Percentiles rank a stretch among this genome's conserved stretches.
phyloP scores from a whole-genome alignment of 2,329 filamentous ascomycete genomes.

The Cordyceps javanica region DNA sequence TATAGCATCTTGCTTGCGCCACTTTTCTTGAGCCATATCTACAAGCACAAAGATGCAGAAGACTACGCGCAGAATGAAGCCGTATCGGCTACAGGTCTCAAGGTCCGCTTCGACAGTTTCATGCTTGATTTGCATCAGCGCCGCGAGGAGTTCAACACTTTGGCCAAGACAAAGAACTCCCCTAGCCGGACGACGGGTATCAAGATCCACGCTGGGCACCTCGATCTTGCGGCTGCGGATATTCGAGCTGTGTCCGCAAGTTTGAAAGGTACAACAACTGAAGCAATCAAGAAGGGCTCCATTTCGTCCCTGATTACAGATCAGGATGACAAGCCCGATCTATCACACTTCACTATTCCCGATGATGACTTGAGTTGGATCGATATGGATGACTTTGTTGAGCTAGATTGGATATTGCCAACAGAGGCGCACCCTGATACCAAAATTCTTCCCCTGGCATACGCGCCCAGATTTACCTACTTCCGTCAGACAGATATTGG shows the following conservation, averaged over 20 bases:
- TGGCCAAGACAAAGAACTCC: slow-evolving; percentile 68
- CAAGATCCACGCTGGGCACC: slow-evolving; percentile 89
- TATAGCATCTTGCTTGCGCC: slow-evolving; percentile 91
- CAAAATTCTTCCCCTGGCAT: slow-evolving; percentile 87
- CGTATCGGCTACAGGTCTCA: slow-evolving; percentile 91
- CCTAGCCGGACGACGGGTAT: slow-evolving; percentile 83
- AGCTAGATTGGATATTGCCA: slow-evolving; percentile 92
- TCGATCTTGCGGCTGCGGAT: slow-evolving; percentile 87
- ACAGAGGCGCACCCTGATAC: slow-evolving; percentile 87
- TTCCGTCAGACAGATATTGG: slow-evolving; percentile 94
- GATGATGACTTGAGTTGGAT: slow-evolving; percentile 96
- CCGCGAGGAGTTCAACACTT: slow-evolving; percentile 82
- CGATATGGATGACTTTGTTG: slow-evolving; percentile 99
- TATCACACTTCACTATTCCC: slow-evolving; percentile 89
- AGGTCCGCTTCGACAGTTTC: slow-evolving; percentile 92
- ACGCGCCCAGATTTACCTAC: slow-evolving; percentile 91
- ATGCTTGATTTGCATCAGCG: slow-evolving; percentile 95
- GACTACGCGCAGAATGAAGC: slow-evolving; percentile 64
- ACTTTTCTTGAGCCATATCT: slow-evolving; percentile 91
- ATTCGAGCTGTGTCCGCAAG: slow-evolving; percentile 89
- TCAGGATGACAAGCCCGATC: slow-evolving; percentile 56
- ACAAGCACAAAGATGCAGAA: slow-evolving; percentile 95
- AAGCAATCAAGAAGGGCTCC: slow-evolving; percentile 62
- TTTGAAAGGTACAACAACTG: slow-evolving; percentile 72
- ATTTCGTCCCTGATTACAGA: slow-evolving; percentile 46